Base-by-base conservation (phyloP, 2,329 filamentous ascomycete genomes). In the Cladophialophora carrionii region DNA sequence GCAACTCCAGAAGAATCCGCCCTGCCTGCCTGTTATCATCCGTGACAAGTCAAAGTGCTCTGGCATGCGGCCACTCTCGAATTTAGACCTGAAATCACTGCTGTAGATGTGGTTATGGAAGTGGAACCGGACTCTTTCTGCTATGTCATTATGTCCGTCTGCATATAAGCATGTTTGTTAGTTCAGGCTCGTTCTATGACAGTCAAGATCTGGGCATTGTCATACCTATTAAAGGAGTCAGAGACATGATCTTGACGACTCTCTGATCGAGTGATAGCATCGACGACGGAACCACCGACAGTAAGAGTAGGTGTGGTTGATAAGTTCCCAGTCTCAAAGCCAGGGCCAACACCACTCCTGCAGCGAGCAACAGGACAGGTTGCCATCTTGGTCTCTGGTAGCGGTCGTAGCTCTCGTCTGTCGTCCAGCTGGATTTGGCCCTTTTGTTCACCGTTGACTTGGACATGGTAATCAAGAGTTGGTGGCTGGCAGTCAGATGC, bases 1-100 rank as follows among this genome's bases (percentile, higher is more conserved):
- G 10, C 95, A 91, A 74, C 89, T 93, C 94, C 93, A 97, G 75
- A 97, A 98, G 17, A 90, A 88, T 60, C 92, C 94, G 43, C 92
- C 92, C 24, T 61, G 57, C 43, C 41, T 46, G 1, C 93, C 92
- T 53, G 85, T 76, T 41, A 85, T 82, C 54, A 96, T 82, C 5
- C 92, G 86, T 0, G 89, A 87, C 10, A 96, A 79, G 76, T 98
- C 94, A 56, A 94, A 88, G 70, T 97, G 90, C 3, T 83, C 83
- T 0, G 76, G 73, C 58, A 96, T 78, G 0, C 84, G 85, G 34
- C 90, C 91, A 24, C 89, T 79, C 69, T 88, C 84, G 73, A 96
- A 96, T 6, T 84, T 83, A 34, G 87, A 78, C 17, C 84, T 88
- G 78, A 96, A 97, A 56, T 88, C 86, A 8, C 84, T 77, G 67